Evolutionary conservation across 768 basidiomycete genomes (phyloP), one percentile per base, ranked within the genome.

Genomic region (Pleurotus eryngii): DNA sequence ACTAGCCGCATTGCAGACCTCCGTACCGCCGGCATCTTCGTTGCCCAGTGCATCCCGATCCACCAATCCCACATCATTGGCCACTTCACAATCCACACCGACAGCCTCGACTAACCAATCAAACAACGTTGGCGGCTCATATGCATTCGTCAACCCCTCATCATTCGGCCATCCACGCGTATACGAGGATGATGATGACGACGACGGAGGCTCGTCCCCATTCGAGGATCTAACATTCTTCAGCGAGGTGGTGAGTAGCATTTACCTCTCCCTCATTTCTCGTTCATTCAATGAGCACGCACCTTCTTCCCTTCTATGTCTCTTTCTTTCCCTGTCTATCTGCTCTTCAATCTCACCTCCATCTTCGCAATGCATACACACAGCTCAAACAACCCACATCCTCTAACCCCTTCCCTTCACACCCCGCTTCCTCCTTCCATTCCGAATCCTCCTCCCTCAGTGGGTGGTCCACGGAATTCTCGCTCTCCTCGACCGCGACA

Each of bases 111-210:
- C 72, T 6, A 35, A 35, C 3, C 30, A 35, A 11, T 2, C 30
- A 35, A 35, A 35, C 30, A 35, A 35, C 11, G 30, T 35, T 9
- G 30, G 30, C 30, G 30, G 30, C 11, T 74, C 71, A 60, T 81
- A 78, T 63, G 76, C 74, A 11, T 67, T 79, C 30, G 77, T 81
- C 40, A 74, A 75, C 60, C 75, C 77, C 9, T 73, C 72, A 22
- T 72, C 74, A 38, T 70, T 81, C 57, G 66, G 66, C 57, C 70
- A 73, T 15, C 70, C 37, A 38, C 43, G 37, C 20, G 11, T 20
- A 18, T 43, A 49, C 51, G 61, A 66, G 55, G 60, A 71, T 61
- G 72, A 78, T 49, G 71, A 72, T 42, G 65, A 67, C 42, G 59
- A 58, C 4, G 67, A 61, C 57, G 71, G 72, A 20, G 61, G 65